Base-by-base conservation (phyloP, 176 grass and related monocot genomes). In the Ensete glaucum region DNA sequence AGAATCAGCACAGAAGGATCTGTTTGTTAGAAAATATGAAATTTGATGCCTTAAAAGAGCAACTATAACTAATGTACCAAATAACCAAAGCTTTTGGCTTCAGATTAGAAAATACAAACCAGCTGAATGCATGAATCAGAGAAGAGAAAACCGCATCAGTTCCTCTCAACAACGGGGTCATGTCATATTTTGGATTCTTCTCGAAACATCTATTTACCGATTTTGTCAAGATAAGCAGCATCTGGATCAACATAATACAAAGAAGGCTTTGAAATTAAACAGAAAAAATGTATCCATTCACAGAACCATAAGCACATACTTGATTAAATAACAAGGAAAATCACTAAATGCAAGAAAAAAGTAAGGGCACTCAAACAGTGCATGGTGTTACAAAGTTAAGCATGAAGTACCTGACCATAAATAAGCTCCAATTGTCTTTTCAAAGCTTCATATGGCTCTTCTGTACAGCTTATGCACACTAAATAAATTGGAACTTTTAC, bases 171-270 rank as follows among this genome's bases (percentile, higher is more conserved):
- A 99, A 87, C 2, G 88, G 76, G 74, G 88, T 84, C 91, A 99
- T 99, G 73, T 99, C 91, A 81, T 89, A 99, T 91, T 94, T 99
- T 62, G 91, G 75, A 75, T 99, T 99, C 86, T 91, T 99, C 84
- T 99, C 88, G 83, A 99, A 99, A 83, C 95, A 99, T 79, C 77
- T 91, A 73, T 99, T 84, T 73, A 99, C 76, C 3, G 88, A 94
- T 65, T 94, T 99, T 54, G 95, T 99, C 85, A 94, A 88, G 81
- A 99, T 99, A 76, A 99, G 90, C 77, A 99, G 77, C 73, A 91
- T 85, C 95, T 99, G 90, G 82, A 86, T 22, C 62, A 69, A 87
- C 54, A 62, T 80, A 74, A 73, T 53, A 4, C 9, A 52, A 26
- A 55, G 15, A 71, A 63, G 14, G 13, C 48, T 64, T 24, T 17